These are phyloP conservation scores for Trichoderma cornu-damae DNA, from an alignment of 2,329 filamentous ascomycete species.

Conservation along the genomic window DNA sequence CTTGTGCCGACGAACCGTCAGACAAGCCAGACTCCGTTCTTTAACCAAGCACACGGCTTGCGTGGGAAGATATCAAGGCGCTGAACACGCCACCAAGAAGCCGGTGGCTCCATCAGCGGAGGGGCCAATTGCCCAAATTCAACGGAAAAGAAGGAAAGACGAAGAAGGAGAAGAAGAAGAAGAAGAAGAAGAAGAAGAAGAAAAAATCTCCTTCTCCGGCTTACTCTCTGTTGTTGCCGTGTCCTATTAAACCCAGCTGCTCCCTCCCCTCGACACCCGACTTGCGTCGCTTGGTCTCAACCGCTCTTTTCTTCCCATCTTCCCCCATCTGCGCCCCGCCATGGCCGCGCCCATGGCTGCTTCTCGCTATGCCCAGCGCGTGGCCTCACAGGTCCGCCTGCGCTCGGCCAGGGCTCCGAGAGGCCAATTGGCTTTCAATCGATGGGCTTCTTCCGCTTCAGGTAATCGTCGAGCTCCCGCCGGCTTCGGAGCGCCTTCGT, in stretches of 20 bases:
- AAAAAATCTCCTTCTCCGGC: neutral
- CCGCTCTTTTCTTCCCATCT: neutral
- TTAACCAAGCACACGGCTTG: constrained; percentile 1
- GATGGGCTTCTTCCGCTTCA: constrained; percentile 28
- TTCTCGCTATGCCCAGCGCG: constrained; percentile 28
- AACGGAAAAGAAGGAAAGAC: neutral
- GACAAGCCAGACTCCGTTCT: neutral
- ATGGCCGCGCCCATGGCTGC: constrained; percentile 28
- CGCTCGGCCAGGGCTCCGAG: constrained; percentile 24
- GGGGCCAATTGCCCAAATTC: constrained; percentile 7
- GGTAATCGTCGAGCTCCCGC: constrained; percentile 21
- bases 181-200: neutral
- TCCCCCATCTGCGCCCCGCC: neutral
- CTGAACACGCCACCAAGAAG: constrained; percentile 14
- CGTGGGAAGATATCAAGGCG: constrained; percentile 11
- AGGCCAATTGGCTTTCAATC: constrained; percentile 27
- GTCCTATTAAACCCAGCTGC: constrained; percentile 1
- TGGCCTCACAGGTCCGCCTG: constrained; percentile 29
- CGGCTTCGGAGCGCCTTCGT: constrained; percentile 22
- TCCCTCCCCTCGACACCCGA: neutral
- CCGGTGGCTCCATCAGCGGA: constrained; percentile 14
- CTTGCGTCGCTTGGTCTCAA: neutral
- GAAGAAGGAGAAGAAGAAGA: neutral
- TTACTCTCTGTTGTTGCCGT: neutral
- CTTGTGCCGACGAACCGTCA: constrained; percentile 6